Evolutionary conservation across 1,284 basidiomycete genomes (phyloP).

Genomic region (Singerocomus inundabilis): DNA sequence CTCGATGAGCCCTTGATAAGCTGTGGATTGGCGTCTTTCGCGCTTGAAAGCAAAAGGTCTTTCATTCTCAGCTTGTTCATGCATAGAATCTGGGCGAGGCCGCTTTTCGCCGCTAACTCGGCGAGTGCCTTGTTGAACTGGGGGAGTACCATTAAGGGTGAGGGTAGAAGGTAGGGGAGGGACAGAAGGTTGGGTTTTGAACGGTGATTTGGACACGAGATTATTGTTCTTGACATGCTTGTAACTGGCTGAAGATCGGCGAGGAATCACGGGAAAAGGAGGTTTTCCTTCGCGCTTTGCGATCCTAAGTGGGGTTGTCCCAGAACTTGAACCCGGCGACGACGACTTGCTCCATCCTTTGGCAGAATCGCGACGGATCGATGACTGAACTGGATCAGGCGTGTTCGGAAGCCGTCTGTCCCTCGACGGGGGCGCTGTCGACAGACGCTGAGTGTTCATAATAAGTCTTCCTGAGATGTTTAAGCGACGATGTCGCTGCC

Average conservation of each 20-base stretch:
- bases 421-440: constrained; percentile 13
- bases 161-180: constrained; percentile 43
- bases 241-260: constrained; percentile 80
- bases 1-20: constrained; percentile 70
- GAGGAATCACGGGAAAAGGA: constrained; percentile 50
- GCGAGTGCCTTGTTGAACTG: constrained; percentile 38
- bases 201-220: constrained; percentile 87
- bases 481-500: constrained; percentile 9
- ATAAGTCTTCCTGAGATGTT: constrained; percentile 6
- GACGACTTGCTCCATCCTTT: constrained; percentile 49
- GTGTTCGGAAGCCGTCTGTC: constrained; percentile 64
- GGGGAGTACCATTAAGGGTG: constrained; percentile 6
- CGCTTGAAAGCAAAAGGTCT: constrained; percentile 68
- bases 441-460: constrained; percentile 30
- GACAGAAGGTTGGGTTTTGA: constrained; percentile 64
- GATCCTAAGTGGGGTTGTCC: constrained; percentile 67
- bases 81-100: constrained; percentile 62
- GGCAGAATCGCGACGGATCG: constrained; percentile 58
- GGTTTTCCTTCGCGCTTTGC: constrained; percentile 57
- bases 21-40: constrained; percentile 74
- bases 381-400: constrained; percentile 60
- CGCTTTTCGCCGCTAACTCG: constrained; percentile 73
- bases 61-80: constrained; percentile 67
- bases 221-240: constrained; percentile 79
- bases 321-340: constrained; percentile 38